Conservation (phyloP, 371 early-diverging fungal genomes). For the Syncephalastrum racemosum region DNA sequence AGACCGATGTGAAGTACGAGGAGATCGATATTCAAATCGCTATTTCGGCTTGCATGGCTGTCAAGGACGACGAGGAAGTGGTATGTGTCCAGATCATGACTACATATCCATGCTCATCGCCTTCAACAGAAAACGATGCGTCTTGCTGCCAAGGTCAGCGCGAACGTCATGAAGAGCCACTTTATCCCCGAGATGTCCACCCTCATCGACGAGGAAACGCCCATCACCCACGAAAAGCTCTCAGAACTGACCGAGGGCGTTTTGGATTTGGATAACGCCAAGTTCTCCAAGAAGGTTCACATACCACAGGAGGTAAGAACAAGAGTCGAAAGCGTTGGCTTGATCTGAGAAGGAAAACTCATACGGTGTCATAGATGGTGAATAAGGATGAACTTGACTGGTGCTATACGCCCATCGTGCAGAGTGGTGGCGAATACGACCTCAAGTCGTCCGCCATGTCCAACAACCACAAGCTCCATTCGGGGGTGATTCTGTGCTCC, state of each 20-base stretch:
- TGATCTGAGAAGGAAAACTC: neutral
- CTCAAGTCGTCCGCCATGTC: conserved; percentile 82
- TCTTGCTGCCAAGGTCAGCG: conserved; percentile 74
- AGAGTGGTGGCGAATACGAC: conserved; percentile 95
- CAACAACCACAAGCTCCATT: conserved; percentile 69
- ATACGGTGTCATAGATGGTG: conserved; percentile 17
- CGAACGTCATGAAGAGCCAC: conserved; percentile 80
- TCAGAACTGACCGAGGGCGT: conserved; percentile 73
- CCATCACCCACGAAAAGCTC: conserved; percentile 87
- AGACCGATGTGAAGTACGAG: conserved; percentile 51
- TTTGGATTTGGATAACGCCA: conserved; percentile 59
- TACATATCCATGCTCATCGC: neutral
- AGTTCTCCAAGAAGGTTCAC: conserved; percentile 61
- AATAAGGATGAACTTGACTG: conserved; percentile 72
- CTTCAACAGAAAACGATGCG: conserved; percentile 63
- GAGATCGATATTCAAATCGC: conserved; percentile 74
- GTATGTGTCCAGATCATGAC: conserved; percentile 43
- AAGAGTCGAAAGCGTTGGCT: neutral
- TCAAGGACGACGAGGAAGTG: conserved; percentile 90
- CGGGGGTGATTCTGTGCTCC: conserved; percentile 90
- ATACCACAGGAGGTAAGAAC: conserved; percentile 66
- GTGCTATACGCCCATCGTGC: conserved; percentile 95
- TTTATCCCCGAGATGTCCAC: conserved; percentile 83
- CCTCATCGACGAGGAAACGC: conserved; percentile 86
- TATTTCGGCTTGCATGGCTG: conserved; percentile 73